These are phyloP conservation scores for Eimeria zaria DNA, from an alignment of 169 alveolate genomes.

Conservation along the genomic window DNA sequence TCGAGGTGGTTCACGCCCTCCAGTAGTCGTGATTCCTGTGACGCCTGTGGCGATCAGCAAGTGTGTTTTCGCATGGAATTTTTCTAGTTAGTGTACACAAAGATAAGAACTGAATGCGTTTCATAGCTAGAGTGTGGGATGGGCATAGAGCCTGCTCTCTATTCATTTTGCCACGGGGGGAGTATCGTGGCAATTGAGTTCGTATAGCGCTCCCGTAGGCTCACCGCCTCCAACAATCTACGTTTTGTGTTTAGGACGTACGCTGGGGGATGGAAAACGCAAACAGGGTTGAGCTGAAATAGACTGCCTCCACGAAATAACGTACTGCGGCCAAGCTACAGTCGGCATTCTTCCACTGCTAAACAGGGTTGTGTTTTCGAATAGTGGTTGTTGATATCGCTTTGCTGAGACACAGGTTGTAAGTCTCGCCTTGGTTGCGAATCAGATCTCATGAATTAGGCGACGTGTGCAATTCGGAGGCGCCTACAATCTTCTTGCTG, in stretches of 20 bases:
- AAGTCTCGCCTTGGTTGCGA: neutral
- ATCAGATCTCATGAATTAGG: neutral
- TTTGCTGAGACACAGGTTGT: neutral
- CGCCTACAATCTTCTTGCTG: neutral
- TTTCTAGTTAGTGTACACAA: neutral
- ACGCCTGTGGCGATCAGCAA: neutral
- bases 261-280: neutral
- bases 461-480: neutral
- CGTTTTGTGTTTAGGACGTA: neutral
- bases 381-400: neutral
- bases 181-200: neutral
- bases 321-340: neutral
- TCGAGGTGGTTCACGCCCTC: neutral
- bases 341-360: neutral
- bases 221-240: neutral
- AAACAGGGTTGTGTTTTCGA: neutral
- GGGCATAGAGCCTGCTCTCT: neutral
- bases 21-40: neutral
- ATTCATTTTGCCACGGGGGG: neutral
- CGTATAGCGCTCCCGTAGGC: neutral
- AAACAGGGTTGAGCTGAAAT: neutral
- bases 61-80: neutral
- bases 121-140: neutral
- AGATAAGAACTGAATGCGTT: neutral
- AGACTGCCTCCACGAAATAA: too few relatives aligned